Evolutionary conservation across 176 grass and related monocot genomes (phyloP).

Genomic region (Tuctoria greenei): DNA sequence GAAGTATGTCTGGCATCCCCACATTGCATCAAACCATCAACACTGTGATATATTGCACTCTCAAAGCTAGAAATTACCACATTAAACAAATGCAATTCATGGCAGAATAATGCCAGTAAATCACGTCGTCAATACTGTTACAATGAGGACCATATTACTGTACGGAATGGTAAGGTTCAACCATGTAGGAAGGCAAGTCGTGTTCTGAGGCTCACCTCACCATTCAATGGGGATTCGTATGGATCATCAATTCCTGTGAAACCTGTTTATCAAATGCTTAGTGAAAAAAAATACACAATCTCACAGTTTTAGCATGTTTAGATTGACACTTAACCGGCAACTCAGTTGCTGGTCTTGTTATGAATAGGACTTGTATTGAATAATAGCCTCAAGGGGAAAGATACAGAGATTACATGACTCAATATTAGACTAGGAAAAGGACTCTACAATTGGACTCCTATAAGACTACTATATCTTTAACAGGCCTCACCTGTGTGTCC

Average conservation of each 20-base stretch:
- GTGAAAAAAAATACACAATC: background rate
- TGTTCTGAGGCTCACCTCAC: conserved; percentile 65
- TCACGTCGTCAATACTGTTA: background rate
- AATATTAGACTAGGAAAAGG: no score
- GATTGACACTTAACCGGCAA: background rate
- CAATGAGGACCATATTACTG: background rate
- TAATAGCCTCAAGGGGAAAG: no score
- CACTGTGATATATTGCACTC: background rate
- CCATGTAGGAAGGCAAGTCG: background rate
- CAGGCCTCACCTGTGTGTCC: background rate
- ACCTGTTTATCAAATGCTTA: conserved; percentile 52
- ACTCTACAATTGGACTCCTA: no score
- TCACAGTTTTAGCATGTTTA: conserved; percentile 12
- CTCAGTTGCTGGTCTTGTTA: background rate
- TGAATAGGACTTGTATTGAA: no score
- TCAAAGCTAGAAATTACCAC: no score
- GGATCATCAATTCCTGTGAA: conserved; percentile 98
- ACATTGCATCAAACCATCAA: conserved; percentile 11
- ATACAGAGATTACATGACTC: no score
- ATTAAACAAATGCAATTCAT: no score
- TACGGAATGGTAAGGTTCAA: background rate
- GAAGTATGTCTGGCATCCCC: background rate
- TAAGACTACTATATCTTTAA: no score
- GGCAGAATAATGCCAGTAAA: background rate
- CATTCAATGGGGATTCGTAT: conserved; percentile 72